phyloP scores from a whole-genome alignment of 768 basidiomycete species.

The Mycena vitilis region DNA sequence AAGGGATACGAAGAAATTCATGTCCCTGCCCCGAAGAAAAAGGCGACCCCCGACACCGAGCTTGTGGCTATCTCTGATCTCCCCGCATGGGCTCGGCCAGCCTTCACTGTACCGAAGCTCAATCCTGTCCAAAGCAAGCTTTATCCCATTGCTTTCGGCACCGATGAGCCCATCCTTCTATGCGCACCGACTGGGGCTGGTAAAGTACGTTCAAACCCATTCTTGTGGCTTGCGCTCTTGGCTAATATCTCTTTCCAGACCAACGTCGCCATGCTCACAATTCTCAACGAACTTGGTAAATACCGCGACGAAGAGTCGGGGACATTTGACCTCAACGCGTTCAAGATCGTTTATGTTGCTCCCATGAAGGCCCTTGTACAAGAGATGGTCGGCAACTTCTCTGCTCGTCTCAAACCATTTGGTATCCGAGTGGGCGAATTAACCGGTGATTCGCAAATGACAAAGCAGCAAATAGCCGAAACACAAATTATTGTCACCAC shows the following conservation, averaged over 20 bases:
- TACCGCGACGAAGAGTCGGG: constrained; percentile 87
- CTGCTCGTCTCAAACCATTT: constrained; percentile 71
- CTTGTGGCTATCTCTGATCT: constrained; percentile 77
- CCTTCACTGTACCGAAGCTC: constrained; percentile 84
- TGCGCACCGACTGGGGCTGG: constrained; percentile 99
- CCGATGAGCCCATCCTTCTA: constrained; percentile 93
- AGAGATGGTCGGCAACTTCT: constrained; percentile 98
- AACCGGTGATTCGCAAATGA: constrained; percentile 98
- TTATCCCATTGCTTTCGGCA: constrained; percentile 92
- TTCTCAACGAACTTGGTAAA: constrained; percentile 91
- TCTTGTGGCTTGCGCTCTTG: background rate
- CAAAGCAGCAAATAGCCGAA: constrained; percentile 95
- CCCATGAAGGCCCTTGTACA: constrained; percentile 99
- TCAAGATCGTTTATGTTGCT: constrained; percentile 98
- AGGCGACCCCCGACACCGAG: constrained; percentile 70
- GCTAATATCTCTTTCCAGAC: constrained; percentile 66
- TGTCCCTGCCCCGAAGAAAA: constrained; percentile 91
- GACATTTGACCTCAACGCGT: constrained; percentile 83
- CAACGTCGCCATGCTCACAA: constrained; percentile 96
- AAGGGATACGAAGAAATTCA: constrained; percentile 99
- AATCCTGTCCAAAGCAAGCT: constrained; percentile 95
- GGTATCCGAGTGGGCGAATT: constrained; percentile 93
- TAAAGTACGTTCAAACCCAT: constrained; percentile 74
- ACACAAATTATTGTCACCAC: constrained; percentile 99
- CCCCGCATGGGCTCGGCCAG: constrained; percentile 88